Percentiles rank a stretch among this genome's conserved stretches.
These are phyloP conservation scores for Monilinia aucupariae DNA, from an alignment of 2,329 filamentous ascomycete genomes.

Conservation along the genomic window DNA sequence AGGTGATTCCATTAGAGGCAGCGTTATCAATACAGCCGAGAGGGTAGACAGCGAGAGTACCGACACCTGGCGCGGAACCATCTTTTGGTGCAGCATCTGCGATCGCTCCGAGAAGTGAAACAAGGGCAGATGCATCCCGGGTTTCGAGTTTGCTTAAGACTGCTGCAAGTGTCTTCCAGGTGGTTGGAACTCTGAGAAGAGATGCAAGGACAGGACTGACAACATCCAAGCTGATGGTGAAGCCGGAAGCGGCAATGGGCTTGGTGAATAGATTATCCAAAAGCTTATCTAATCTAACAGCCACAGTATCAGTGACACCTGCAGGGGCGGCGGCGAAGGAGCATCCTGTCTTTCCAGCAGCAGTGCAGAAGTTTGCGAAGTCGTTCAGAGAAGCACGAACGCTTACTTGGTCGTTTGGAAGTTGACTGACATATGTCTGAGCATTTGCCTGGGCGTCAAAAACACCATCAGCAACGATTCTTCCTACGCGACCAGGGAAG, in stretches of 20 bases:
- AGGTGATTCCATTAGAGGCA: conserved; percentile 16
- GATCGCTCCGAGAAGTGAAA: not conserved
- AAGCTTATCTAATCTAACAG: not conserved
- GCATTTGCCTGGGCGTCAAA: conserved; percentile 39
- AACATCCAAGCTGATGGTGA: not conserved
- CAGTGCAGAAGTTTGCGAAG: conserved; percentile 18
- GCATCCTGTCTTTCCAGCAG: conserved; percentile 14
- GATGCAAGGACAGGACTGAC: not conserved
- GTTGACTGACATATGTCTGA: conserved; percentile 18
- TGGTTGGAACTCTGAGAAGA: conserved; percentile 11
- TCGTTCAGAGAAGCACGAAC: conserved; percentile 19
- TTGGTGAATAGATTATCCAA: not conserved
- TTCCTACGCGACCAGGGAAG: conserved; percentile 40
- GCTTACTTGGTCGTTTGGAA: conserved; percentile 20
- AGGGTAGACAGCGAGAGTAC: not conserved
- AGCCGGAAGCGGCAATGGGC: conserved; percentile 1
- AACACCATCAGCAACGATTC: conserved; percentile 36
- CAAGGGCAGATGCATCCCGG: conserved; percentile 11
- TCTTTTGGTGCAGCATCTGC: not conserved
- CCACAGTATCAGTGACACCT: not conserved
- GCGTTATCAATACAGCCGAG: conserved; percentile 22
- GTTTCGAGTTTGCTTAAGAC: conserved; percentile 15
- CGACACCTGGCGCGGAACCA: not conserved
- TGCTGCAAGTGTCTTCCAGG: conserved; percentile 5
- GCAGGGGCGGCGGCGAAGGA: conserved; percentile 3